Base-by-base conservation (phyloP, 169 alveolate genomes). In the Eimeria necatrix region DNA sequence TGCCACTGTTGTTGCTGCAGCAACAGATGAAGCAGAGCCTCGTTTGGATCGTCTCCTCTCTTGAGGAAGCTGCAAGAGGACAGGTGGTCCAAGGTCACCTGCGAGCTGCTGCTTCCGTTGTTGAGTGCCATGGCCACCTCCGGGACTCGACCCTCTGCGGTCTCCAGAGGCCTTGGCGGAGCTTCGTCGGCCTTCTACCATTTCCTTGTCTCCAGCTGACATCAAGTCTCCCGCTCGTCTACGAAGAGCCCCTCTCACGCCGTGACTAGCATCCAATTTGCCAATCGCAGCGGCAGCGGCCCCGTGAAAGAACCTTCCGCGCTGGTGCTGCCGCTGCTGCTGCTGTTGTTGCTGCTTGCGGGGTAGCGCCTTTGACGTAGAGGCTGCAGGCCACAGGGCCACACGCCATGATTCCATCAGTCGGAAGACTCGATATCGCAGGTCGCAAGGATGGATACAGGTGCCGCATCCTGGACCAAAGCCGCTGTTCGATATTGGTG, bases 391-490 rank as follows among this genome's bases (percentile, higher is more conserved):
- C 16, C 53, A 56, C n/a, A 12, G 76, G 59, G 76, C 52, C 46
- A 84, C 90, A 41, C 85, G 81, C 95, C 95, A 91, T 20, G 92
- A 83, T 74, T 91, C 95, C 84, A 46, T 76, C 24, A 91, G 81
- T 41, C 95, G 91, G 48, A 32, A 51, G 92, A 91, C 92, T 16
- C 95, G 91, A 48, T 74, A 91, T 46, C 95, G 95, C 41, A 91
- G 95, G 60, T 91, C 95, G 48, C 70, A 68, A n/a, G 95, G 95
- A 24, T 91, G 95, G 56, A 91, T 70, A 9, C 24, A 46, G 48
- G 59, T 46, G 86, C 48, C 14, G 71, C 52, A 41, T 5, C 74
- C 20, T 2, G 92, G 74, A 46, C 90, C 91, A 59, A 71, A 48
- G 53, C 78, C 60, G 53, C 86, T 76, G 92, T 91, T 91, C 4